Percentiles rank a stretch among this genome's conserved stretches.
These are phyloP conservation scores for Globisporangium paddicum DNA, from an alignment of 352 stramenopile genomes.

Conservation along the genomic window DNA sequence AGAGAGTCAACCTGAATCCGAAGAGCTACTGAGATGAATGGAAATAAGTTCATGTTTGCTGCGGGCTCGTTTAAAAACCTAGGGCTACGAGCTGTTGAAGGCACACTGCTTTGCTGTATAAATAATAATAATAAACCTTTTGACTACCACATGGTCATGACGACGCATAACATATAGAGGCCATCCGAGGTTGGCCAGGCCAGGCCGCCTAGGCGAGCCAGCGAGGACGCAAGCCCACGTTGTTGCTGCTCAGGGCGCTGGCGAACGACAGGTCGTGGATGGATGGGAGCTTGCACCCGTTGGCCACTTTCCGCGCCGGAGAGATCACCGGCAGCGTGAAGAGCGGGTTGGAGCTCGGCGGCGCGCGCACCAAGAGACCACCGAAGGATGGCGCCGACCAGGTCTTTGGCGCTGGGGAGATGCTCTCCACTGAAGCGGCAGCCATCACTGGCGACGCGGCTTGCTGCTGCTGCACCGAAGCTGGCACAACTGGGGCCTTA, in stretches of 20 bases:
- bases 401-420: not conserved
- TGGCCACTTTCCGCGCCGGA: slow-evolving; percentile 30
- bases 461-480: not conserved
- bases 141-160: not conserved
- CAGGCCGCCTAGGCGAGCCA: slow-evolving; percentile 31
- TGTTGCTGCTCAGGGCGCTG: slow-evolving; percentile 15
- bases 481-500: not conserved
- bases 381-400: slow-evolving; percentile 12
- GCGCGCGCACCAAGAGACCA: slow-evolving; percentile 11
- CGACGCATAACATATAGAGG: slow-evolving; percentile 1
- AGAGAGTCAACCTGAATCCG: no score
- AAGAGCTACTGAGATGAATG: no score
- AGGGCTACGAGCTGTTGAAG: not conserved
- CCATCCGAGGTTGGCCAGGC: not conserved
- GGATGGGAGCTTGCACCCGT: slow-evolving; percentile 47
- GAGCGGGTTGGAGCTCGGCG: slow-evolving; percentile 7
- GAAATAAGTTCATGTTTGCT: not conserved
- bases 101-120: slow-evolving; percentile 48
- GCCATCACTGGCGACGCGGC: not conserved
- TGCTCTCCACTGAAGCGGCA: not conserved
- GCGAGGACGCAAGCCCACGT: slow-evolving; percentile 7
- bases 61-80: not conserved
- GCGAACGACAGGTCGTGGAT: slow-evolving; percentile 46
- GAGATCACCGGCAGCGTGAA: slow-evolving; percentile 38
- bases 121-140: slow-evolving; percentile 1